Base-by-base conservation (phyloP, 768 basidiomycete genomes). In the Kwoniella shandongensis region DNA sequence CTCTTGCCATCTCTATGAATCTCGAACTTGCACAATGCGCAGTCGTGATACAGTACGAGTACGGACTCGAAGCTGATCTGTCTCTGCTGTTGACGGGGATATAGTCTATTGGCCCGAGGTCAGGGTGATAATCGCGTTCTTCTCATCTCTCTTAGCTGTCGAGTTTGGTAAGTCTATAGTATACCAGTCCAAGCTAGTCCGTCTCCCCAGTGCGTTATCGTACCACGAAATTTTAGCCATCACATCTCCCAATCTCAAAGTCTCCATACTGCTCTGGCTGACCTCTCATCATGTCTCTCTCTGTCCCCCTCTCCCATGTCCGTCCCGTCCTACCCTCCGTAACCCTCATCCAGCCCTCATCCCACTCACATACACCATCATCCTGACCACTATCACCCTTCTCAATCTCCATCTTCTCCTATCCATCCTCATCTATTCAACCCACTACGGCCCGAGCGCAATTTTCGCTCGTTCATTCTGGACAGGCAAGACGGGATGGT, bases 271-370 rank as follows among this genome's bases (percentile, higher is more conserved):
- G n/a, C n/a, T n/a, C n/a, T n/a, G n/a, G n/a, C n/a, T n/a, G n/a
- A n/a, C n/a, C n/a, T n/a, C n/a, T n/a, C n/a, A n/a, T n/a, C n/a
- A n/a, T n/a, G n/a, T n/a, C 8, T 18, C 17, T 4, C 10, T 38
- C 26, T 36, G 2, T 25, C 29, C 20, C 4, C 25, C 20, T 3
- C 36, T 29, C 20, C 2, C n/a, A n/a, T 17, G 12, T 26, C 27
- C 18, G 10, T 8, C 44, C 44, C 44, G 7, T 22, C 29, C 5
- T 32, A 13, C 32, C 7, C 13, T 32, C 32, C 7, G n/a, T 6
- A 42, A 42, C n/a, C n/a, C n/a, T n/a, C n/a, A n/a, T n/a, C n/a
- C 48, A 58, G 56, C 42, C 44, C 41, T 58, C 23, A 29, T 58
- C 18, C 56, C 48, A 8, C 10, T 51, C 26, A 48, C 41, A 15